Base-by-base conservation (phyloP, 1,139 yeast genomes). In the Geotrichum histeridarum region DNA sequence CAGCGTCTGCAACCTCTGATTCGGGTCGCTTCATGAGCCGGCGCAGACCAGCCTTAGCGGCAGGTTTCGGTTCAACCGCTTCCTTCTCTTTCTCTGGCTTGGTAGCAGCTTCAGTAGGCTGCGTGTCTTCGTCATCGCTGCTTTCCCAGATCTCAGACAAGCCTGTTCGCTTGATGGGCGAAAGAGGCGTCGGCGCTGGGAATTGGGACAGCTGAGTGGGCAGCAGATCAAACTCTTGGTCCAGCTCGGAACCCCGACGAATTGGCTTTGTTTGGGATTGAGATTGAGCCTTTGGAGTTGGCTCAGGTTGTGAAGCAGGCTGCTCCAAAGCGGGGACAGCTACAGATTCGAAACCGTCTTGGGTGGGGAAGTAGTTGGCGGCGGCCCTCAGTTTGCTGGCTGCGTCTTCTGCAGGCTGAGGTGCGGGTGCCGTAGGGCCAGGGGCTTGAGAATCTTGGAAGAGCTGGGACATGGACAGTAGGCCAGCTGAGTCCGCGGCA, bases 161-260 rank as follows among this genome's bases (percentile, higher is more conserved):
- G 42, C 37, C 35, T 31, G 30, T 31, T 22, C 47, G 27, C 27
- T 22, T 22, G 27, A 22, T 22, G 3, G 27, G 42, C 9, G 41
- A 33, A 8, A 53, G 48, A 22, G 52, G 60, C 4, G 59, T 57
- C 6, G 60, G 54, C 42, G 60, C 36, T 47, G 59, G 56, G 38
- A 57, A 53, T 54, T 55, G 60, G 12, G 58, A 56, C 43, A 57
- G 30, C 47, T 58, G 63, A 1, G 63, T 59, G 2, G 58, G 59
- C 15, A 52, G 55, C 1, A 15, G 11, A 37, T 53, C 55, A 33
- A 33, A 33, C 14, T 11, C 12, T 33, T 33, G 37, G 12, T 11
- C 14, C n/a, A 11, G 12, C 6, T 48, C 51, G 5, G 9, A 5
- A 8, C 36, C 36, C 30, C 15, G 47, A 15, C 17, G 50, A 39